Evolutionary conservation across 768 basidiomycete genomes (phyloP), one percentile per base, ranked within the genome.

Genomic region (Psilocybe cyanescens): DNA sequence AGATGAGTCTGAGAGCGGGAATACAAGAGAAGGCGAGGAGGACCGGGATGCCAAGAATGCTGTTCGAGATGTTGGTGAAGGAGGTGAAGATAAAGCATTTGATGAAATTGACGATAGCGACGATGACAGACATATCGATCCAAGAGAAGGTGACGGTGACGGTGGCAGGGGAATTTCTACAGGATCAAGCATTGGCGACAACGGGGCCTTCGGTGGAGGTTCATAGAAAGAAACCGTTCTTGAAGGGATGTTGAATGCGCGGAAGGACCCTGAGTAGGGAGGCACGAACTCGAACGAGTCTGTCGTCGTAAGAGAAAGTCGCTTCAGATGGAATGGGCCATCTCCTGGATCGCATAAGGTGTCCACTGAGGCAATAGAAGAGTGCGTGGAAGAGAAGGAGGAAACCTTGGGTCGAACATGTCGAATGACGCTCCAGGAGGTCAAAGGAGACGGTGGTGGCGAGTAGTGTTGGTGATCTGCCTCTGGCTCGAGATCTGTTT

Each of bases 151-250:
- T 35, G 54, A 17, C 33, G 69, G 67, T 6, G 69, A 70, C 19
- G 62, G 64, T 12, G 67, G 70, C 28, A 72, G 33, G 17, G 69
- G 67, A 30, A 69, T 60, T 3, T 8, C 57, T 1, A 52, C 39
- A 41, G 65, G 65, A 44, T 67, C 57, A 4, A 52, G 16, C 41
- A 54, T 51, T n/a, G 61, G 58, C 11, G 64, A 46, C 17, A 63
- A 44, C 17, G 64, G 63, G 24, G 63, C 49, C 16, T 35, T 52
- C 31, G 62, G 47, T 37, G 52, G 61, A 53, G 69, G 60, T 35
- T 69, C 70, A 29, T 68, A 68, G 59, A 70, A 72, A 1, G 71
- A 72, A 1, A 70, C 62, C 19, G 68, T 69, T 41, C 69, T 60
- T n/a, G 71, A 72, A 17, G 60, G 54, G 37, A 64, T 28, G 8